Base-by-base conservation (phyloP, 2,329 filamentous ascomycete genomes). In the Fusarium sp. region DNA sequence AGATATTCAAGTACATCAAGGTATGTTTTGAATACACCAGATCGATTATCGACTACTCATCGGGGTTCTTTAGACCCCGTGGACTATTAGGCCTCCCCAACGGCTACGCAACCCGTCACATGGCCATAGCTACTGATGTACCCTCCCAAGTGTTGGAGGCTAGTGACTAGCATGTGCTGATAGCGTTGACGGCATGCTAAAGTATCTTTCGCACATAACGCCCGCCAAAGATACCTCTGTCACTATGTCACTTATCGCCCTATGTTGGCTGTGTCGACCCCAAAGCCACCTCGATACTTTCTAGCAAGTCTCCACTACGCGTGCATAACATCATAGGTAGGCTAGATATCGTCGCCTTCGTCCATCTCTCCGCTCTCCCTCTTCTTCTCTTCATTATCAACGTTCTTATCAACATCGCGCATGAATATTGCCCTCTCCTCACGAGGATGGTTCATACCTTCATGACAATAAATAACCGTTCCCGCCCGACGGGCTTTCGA, bases 301-400 rank as follows among this genome's bases (percentile, higher is more conserved):
- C 62, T 45, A 55, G 45, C 59, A 62, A 18, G 61, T 58, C 68
- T 63, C 70, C 49, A 60, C 72, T 57, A 67, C 69, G 69, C 69
- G 71, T 74, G 72, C 69, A 75, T 72, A 72, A 75, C 72, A 74
- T 74, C 73, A 70, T 75, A 72, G 72, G 73, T 75, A 72, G 72
- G 73, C 61, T 68, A 58, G 64, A 66, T 60, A 70, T 65, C 60
- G 58, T 62, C 48, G 63, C 66, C 46, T 70, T 60, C 48, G 40
- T 66, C 53, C 58, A 44, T 52, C 45, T 52, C 28, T 44, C 49
- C 43, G 59, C 48, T 56, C 43, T 44, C 52, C 40, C 56, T 63
- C 59, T 46, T 51, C 38, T 42, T 53, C 49, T 18, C 62, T 39
- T 54, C 43, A 53, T 61, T 40, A 39, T 62, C 52, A 39, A 20